These are phyloP conservation scores for Balansia obtecta DNA, from an alignment of 2,329 filamentous ascomycete genomes.

Conservation along the genomic window DNA sequence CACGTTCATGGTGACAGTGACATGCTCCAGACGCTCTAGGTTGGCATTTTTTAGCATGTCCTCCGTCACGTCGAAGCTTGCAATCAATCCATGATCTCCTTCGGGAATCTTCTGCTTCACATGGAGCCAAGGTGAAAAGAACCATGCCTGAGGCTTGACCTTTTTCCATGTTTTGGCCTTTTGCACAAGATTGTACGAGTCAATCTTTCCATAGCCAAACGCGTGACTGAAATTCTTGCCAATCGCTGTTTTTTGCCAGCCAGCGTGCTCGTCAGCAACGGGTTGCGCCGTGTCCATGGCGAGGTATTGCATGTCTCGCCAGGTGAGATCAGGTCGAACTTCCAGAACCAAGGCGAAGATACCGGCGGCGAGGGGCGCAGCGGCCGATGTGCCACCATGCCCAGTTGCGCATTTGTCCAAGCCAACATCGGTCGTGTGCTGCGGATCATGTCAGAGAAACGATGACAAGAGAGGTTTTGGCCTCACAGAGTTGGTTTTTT, in stretches of 20 bases:
- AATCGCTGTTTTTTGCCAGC: slow-evolving; percentile 71
- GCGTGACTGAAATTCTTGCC: slow-evolving; percentile 88
- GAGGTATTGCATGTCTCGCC: slow-evolving; percentile 92
- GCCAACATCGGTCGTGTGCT: slow-evolving; percentile 92
- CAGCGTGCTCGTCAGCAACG: slow-evolving; percentile 53
- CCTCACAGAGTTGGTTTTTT: too few relatives aligned
- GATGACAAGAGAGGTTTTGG: not conserved
- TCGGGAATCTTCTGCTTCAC: slow-evolving; percentile 79
- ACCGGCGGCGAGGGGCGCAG: slow-evolving; percentile 82
- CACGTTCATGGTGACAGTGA: slow-evolving; percentile 96
- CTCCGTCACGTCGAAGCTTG: slow-evolving; percentile 68
- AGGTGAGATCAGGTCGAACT: slow-evolving; percentile 73
- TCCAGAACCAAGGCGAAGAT: slow-evolving; percentile 82
- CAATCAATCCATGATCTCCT: slow-evolving; percentile 66
- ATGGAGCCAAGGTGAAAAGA: slow-evolving; percentile 84
- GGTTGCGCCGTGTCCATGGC: slow-evolving; percentile 74
- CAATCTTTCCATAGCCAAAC: slow-evolving; percentile 91
- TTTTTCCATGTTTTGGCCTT: slow-evolving; percentile 72
- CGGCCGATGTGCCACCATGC: slow-evolving; percentile 94
- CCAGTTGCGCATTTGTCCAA: slow-evolving; percentile 61
- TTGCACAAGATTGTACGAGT: slow-evolving; percentile 75
- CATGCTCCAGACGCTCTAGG: slow-evolving; percentile 77
- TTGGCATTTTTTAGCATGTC: slow-evolving; percentile 76
- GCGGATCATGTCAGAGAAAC: slow-evolving; percentile 1
- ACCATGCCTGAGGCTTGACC: slow-evolving; percentile 95